Evolutionary conservation across 140 eudicot species (phyloP), one percentile per base, ranked within the genome.

Genomic region (Flaveria floridana): DNA sequence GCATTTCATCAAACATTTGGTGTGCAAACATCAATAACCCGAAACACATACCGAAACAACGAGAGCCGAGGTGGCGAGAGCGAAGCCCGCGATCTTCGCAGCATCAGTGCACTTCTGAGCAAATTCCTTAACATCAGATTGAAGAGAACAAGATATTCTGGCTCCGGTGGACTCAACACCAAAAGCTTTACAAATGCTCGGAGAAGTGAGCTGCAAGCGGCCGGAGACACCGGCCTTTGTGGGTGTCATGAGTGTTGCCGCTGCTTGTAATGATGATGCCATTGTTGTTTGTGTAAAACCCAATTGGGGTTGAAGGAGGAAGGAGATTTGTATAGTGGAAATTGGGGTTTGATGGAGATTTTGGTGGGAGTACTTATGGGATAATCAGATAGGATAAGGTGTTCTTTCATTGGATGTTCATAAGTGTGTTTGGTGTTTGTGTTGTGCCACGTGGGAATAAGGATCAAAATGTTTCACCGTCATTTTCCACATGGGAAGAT

Each of bases 61-160:
- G 56, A 92, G 98, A 39, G 98, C 95, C 56, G 98, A 92, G 34
- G 98, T 83, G 44, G 95, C 96, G 6, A 92, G 89, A 67, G 96
- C 98, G 42, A 89, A 86, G 9, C 96, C 95, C 8, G 98, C 96
- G 58, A 89, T 79, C 88, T 89, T 92, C 77, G 98, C 89, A 4
- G 90, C 98, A 61, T 92, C 96, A 15, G 87, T 79, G 72, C 89
- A 87, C 75, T 89, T 92, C 56, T 81, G 85, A 73, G 95, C 88
- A 67, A 89, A 87, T 8, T 89, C 92, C 84, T 87, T 92, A 48
- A 92, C 53, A 75, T 86, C 95, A 75, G 94, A 21, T 15, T 92
- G 96, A 56, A 89, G 87, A 46, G 98, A 86, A 78, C 96, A 90
- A 25, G 90, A 76, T 2, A 89, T 42, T 76, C 89, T 82, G n/a